phyloP scores from a whole-genome alignment of 163 green algal species.

The Chlorella variabilis region DNA sequence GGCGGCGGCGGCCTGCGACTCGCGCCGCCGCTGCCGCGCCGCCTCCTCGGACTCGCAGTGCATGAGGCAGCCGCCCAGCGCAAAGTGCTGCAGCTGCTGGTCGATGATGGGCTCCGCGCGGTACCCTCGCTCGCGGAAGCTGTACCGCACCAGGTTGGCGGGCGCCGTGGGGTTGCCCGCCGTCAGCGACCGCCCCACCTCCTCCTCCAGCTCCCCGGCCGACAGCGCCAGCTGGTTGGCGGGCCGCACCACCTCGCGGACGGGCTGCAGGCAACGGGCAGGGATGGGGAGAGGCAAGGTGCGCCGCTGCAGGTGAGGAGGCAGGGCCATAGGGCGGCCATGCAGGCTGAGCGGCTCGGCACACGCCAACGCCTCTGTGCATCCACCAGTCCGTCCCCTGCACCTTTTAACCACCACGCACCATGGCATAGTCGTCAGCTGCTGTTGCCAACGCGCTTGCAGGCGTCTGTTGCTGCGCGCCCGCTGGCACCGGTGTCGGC shows the following conservation, averaged over 20 bases:
- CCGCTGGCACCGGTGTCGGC: not conserved
- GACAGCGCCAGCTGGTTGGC: conserved; percentile 81
- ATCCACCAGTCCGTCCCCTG: too few relatives aligned
- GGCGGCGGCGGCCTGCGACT: not conserved
- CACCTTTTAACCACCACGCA: too few relatives aligned
- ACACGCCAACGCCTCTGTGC: not conserved
- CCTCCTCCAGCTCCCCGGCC: conserved; percentile 81
- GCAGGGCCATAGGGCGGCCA: not conserved
- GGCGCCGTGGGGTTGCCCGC: conserved; percentile 86
- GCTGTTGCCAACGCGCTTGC: not conserved
- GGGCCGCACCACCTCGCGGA: conserved; percentile 76
- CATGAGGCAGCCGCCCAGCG: conserved; percentile 84
- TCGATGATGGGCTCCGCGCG: conserved; percentile 81
- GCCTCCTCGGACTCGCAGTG: conserved; percentile 79
- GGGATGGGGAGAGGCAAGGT: not conserved
- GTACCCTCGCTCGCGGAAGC: conserved; percentile 76
- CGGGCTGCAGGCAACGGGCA: conserved; percentile 57
- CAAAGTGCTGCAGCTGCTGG: conserved; percentile 83
- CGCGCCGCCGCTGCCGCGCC: conserved; percentile 72
- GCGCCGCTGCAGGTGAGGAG: not conserved
- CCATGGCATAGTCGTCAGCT: conserved; percentile 27
- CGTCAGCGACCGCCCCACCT: conserved; percentile 89
- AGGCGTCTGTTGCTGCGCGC: not conserved
- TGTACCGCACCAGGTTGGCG: conserved; percentile 84
- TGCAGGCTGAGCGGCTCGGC: too few relatives aligned